Evolutionary conservation across 1,139 yeast genomes (phyloP).

Genomic region (Magnusiomyces ingens): DNA sequence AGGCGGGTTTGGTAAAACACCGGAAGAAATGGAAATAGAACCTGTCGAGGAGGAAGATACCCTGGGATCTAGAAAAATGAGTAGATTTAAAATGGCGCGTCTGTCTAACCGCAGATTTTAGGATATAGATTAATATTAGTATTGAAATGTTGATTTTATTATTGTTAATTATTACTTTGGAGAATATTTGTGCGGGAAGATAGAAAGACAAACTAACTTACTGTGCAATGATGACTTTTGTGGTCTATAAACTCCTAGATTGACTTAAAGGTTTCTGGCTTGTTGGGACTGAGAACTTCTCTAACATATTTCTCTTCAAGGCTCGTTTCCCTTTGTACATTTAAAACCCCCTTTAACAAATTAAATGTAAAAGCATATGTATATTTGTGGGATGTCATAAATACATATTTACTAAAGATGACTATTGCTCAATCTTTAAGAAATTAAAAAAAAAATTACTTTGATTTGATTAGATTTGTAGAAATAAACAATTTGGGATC

Average conservation of each 20-base stretch:
- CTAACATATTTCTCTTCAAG: neutral
- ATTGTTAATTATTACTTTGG: neutral
- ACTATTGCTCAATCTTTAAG: too few species aligned
- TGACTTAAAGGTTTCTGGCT: neutral
- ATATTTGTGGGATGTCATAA: too few species aligned
- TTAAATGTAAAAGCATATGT: too few species aligned
- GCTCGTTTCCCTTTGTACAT: conserved; percentile 7
- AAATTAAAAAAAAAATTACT: too few species aligned
- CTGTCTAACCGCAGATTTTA: conserved; percentile 15
- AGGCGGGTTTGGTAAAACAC: conserved; percentile 44
- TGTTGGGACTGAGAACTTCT: neutral
- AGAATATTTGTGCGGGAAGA: neutral
- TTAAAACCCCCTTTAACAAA: too few species aligned
- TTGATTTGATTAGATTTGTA: too few species aligned
- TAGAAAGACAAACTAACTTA: too few species aligned
- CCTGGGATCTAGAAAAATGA: conserved; percentile 43
- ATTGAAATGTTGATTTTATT: neutral
- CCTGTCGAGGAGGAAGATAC: conserved; percentile 63
- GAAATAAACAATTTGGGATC: too few species aligned
- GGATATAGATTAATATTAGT: too few species aligned
- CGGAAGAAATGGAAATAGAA: conserved; percentile 53
- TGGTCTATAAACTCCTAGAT: neutral
- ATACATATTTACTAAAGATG: too few species aligned
- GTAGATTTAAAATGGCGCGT: conserved; percentile 63
- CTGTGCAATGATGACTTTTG: neutral